Percentiles rank a stretch among this genome's conserved stretches.
phyloP scores from a whole-genome alignment of 2,329 filamentous ascomycete species.

The Sphaerulina populicola region DNA sequence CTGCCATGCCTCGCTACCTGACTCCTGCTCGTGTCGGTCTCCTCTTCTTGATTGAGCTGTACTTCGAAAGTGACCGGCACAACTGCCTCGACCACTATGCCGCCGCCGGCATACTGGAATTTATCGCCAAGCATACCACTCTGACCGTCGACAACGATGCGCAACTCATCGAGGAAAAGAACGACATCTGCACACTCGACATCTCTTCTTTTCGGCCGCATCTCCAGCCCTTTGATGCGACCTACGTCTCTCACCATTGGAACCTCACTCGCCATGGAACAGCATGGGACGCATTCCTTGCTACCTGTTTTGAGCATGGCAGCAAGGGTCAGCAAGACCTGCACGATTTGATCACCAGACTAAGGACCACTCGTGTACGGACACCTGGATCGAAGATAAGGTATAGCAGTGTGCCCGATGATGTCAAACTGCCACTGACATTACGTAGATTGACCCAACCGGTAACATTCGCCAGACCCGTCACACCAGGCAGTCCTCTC shows the following conservation, averaged over 20 bases:
- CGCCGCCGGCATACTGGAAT: slow-evolving; percentile 64
- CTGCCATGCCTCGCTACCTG: slow-evolving; percentile 66
- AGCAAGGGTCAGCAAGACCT: slow-evolving; percentile 74
- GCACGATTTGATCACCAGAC: slow-evolving; percentile 54
- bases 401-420: neutral
- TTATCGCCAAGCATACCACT: slow-evolving; percentile 61
- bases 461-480: slow-evolving; percentile 26
- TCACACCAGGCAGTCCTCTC: slow-evolving; percentile 68
- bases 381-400: neutral
- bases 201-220: slow-evolving; percentile 17
- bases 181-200: slow-evolving; percentile 12
- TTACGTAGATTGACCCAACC: neutral
- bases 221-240: slow-evolving; percentile 16
- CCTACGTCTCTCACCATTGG: neutral
- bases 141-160: slow-evolving; percentile 13
- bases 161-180: slow-evolving; percentile 13
- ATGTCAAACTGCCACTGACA: neutral
- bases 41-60: slow-evolving; percentile 71
- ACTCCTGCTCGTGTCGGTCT: slow-evolving; percentile 84
- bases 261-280: slow-evolving; percentile 59
- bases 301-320: slow-evolving; percentile 66
- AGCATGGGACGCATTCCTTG: slow-evolving; percentile 73
- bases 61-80: slow-evolving; percentile 36
- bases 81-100: slow-evolving; percentile 16
- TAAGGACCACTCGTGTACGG: slow-evolving; percentile 20